Conservation (phyloP, 2,329 filamentous ascomycete genomes). For the Apiospora kogelbergensis region DNA sequence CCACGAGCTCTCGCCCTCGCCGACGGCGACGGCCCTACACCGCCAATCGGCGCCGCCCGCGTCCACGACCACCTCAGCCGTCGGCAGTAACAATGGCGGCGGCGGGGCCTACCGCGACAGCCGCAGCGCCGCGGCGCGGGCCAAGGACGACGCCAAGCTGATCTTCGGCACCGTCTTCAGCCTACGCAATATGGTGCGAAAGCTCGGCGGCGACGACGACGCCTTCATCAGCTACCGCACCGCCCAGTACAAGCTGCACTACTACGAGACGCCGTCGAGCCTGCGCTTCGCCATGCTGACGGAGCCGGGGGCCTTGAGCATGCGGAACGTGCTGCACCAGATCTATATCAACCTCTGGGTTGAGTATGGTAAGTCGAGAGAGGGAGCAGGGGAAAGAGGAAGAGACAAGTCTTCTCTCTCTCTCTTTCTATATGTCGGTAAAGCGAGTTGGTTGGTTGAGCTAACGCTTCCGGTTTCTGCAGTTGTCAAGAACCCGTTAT, state of each 20-base stretch:
- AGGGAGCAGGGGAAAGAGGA: too few species aligned
- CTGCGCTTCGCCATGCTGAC: constrained; percentile 97
- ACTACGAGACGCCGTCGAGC: constrained; percentile 96
- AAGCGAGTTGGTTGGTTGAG: not conserved
- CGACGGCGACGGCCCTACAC: constrained; percentile 19
- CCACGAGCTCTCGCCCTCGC: constrained; percentile 47
- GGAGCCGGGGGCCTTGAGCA: constrained; percentile 83
- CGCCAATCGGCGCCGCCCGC: constrained; percentile 11
- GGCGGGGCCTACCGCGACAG: constrained; percentile 27
- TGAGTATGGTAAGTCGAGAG: constrained; percentile 70
- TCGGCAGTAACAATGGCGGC: constrained; percentile 12
- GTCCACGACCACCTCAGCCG: constrained; percentile 11
- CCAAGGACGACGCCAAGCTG: constrained; percentile 87
- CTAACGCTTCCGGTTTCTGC: not conserved
- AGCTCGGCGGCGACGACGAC: constrained; percentile 90
- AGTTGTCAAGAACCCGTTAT: constrained; percentile 72
- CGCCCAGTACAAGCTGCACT: constrained; percentile 95
- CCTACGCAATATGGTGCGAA: constrained; percentile 92
- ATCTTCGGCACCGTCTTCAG: constrained; percentile 98
- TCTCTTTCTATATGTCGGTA: too few species aligned
- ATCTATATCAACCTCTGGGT: constrained; percentile 99
- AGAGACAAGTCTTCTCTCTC: too few species aligned
- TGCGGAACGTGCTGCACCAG: constrained; percentile 93
- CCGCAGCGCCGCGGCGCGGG: constrained; percentile 15
- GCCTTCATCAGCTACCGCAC: constrained; percentile 94